Conservation (phyloP, 805 yeast genomes). For the Myxozyma mucilagina region DNA sequence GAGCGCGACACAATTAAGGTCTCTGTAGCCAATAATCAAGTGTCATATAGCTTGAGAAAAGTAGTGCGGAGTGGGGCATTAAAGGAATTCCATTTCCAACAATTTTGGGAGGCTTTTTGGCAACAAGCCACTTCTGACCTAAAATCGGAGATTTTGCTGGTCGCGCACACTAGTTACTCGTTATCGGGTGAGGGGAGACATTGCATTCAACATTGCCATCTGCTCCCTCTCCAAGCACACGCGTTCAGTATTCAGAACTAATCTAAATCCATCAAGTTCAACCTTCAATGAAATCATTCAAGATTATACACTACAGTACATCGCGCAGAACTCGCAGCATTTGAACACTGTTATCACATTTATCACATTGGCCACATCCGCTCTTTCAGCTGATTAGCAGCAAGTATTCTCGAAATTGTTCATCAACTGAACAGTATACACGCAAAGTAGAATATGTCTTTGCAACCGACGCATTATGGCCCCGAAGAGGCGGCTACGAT, state of each 20-base stretch:
- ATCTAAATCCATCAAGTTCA: too few relatives aligned
- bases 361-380: not conserved
- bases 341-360: not conserved
- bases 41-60: too few relatives aligned
- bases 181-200: not conserved
- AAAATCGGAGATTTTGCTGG: too few relatives aligned
- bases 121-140: too few relatives aligned
- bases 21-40: not conserved
- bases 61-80: too few relatives aligned
- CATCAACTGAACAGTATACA: slow-evolving; percentile 1
- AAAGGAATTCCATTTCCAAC: too few relatives aligned
- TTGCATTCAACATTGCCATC: not conserved
- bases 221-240: not conserved
- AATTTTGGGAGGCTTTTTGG: too few relatives aligned
- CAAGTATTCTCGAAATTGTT: not conserved
- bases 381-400: not conserved
- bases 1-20: not conserved
- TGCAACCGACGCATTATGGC: slow-evolving; percentile 19
- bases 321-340: not conserved
- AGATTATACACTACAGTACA: not conserved
- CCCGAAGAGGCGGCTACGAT: slow-evolving; percentile 29
- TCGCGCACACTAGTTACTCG: not conserved
- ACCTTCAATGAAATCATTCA: not conserved
- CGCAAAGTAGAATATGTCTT: not conserved
- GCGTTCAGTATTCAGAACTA: not conserved